phyloP scores from a whole-genome alignment of 306 rosid species.

The Cercis canadensis region DNA sequence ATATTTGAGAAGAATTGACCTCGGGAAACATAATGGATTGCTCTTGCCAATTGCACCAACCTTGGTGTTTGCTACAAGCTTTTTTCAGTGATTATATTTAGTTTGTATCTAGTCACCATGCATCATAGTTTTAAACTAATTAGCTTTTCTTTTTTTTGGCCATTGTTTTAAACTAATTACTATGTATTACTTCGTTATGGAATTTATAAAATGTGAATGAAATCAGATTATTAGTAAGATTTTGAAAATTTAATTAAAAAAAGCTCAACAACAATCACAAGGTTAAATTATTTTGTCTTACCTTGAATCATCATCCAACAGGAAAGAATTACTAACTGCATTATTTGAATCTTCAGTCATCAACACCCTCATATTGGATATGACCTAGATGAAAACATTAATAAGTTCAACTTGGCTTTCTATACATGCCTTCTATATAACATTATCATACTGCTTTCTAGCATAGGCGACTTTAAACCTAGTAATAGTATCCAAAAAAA shows the following conservation, averaged over 20 bases:
- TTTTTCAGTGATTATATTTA: conserved; percentile 27
- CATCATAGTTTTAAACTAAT: not conserved
- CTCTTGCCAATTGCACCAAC: not conserved
- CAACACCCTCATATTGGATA: conserved; percentile 64
- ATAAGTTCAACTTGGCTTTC: conserved; percentile 34
- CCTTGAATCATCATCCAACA: conserved; percentile 73
- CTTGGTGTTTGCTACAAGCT: no score
- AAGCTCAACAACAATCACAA: not conserved
- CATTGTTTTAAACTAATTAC: no score
- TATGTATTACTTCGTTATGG: conserved; percentile 11
- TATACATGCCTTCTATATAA: not conserved
- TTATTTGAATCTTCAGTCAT: conserved; percentile 72
- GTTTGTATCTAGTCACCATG: conserved; percentile 14
- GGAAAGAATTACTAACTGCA: conserved; percentile 70
- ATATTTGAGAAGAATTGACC: conserved; percentile 10
- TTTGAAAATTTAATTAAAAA: conserved; percentile 12
- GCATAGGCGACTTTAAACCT: conserved; percentile 43
- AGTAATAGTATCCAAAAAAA: conserved; percentile 45
- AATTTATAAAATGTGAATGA: not conserved
- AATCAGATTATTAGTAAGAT: conserved; percentile 1
- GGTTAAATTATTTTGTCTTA: conserved; percentile 30
- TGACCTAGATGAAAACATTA: conserved; percentile 50
- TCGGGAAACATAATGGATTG: conserved; percentile 10
- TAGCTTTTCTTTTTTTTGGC: no score
- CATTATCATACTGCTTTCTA: conserved; percentile 19